Evolutionary conservation across 257 asterid species (phyloP).

Genomic region (Fraxinus anomala): DNA sequence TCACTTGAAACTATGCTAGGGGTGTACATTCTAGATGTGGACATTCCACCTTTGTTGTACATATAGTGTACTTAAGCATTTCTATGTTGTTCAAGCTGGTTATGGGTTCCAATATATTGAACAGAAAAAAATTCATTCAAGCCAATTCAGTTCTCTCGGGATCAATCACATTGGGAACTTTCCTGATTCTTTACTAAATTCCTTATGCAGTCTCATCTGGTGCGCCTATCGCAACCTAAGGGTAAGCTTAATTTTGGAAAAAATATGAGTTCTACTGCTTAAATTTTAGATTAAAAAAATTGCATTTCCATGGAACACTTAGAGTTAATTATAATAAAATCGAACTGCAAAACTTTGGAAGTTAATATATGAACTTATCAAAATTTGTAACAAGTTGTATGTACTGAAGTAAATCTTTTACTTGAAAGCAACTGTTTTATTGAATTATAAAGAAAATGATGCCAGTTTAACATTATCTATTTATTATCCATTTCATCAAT

Average conservation of each 20-base stretch:
- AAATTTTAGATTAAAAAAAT: conserved; percentile 1
- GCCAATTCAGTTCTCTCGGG: background rate
- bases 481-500: conserved; percentile 2
- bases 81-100: background rate
- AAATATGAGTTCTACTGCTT: background rate
- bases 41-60: background rate
- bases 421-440: conserved; percentile 14
- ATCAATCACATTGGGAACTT: background rate
- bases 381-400: background rate
- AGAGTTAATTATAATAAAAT: background rate
- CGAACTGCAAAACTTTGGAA: conserved; percentile 1
- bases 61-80: background rate
- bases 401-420: background rate
- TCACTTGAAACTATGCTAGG: conserved; percentile 4
- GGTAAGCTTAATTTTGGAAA: background rate
- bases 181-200: background rate
- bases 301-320: background rate
- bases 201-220: background rate
- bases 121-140: background rate
- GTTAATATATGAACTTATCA: background rate
- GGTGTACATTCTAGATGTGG: background rate
- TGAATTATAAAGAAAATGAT: conserved; percentile 11
- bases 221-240: background rate
- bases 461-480: conserved; percentile 1
- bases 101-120: background rate